Evolutionary conservation across 805 yeast species (phyloP), one percentile per base, ranked within the genome.

Genomic region (Teunomyces stri): DNA sequence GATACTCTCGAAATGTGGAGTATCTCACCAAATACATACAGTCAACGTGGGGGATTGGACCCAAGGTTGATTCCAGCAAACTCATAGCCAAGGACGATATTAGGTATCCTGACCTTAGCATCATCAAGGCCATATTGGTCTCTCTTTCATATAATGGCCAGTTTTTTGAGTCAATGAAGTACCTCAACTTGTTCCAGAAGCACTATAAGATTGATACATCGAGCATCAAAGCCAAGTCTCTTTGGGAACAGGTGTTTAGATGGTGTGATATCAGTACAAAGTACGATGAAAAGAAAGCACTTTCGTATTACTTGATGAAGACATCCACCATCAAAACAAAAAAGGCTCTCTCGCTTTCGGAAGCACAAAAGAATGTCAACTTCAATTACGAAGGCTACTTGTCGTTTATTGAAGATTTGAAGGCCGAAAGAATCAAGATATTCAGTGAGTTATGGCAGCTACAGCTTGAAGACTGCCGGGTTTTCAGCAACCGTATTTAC

Each of bases 301-400:
- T 72, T 38, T 51, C 49, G 34, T 55, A 57, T 43, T 71, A 50
- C 46, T 46, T 70, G 31, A 59, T 54, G 34, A 54, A 62, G 16
- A 55, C 49, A 13, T 51, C 42, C 44, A 29, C 2, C 43, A 43
- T 11, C 31, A 43, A 31, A 40, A n/a, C 29, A n/a, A 39, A 31
- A 40, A 25, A 29, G 13, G 25, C 37, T 5, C 18, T 38, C 0
- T 42, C 63, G 1, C 52, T 68, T 13, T 52, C 49, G 6, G 69
- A 65, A 33, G 68, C 67, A 1, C 62, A 65, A 43, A 55, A 61
- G 35, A 56, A 65, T 47, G 66, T 61, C 2, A 60, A 69, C 40
- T 72, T 72, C 46, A 74, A 72, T 50, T 69, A 69, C 51, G 70
- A 69, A 48, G 65, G 68, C 4, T 72, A 57, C 54, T 52, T 70